Evolutionary conservation across 2,329 filamentous ascomycete genomes (phyloP).

Genomic region (Pestalotiopsis sp.): DNA sequence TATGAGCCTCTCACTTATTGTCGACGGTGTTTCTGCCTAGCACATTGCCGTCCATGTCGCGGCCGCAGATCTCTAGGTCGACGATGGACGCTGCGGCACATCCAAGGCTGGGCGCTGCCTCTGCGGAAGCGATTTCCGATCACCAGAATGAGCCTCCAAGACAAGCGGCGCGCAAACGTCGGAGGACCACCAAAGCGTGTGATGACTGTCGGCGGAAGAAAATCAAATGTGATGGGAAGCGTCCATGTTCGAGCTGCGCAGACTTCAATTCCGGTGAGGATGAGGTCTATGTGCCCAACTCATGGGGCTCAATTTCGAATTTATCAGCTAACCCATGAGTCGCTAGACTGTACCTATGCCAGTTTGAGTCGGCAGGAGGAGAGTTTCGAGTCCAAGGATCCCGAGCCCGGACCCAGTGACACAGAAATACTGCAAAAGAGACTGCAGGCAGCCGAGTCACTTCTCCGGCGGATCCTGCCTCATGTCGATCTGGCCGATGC

Average conservation of each 20-base stretch:
- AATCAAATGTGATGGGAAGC: constrained; percentile 17
- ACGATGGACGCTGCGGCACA: not conserved
- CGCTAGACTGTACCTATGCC: not conserved
- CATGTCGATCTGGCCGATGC: not conserved
- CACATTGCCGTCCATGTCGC: not conserved
- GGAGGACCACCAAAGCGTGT: constrained; percentile 12
- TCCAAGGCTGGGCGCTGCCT: not conserved
- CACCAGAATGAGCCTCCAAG: not conserved
- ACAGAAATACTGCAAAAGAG: not conserved
- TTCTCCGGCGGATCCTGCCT: constrained; percentile 9
- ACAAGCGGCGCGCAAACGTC: constrained; percentile 7
- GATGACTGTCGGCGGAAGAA: constrained; percentile 17
- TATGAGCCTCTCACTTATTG: not conserved
- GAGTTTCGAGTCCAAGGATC: not conserved
- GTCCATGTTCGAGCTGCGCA: constrained; percentile 17
- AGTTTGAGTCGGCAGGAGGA: not conserved
- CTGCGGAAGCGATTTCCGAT: not conserved
- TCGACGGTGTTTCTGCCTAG: not conserved
- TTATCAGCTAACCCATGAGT: not conserved
- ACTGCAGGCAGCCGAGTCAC: constrained; percentile 12
- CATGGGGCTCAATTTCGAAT: not conserved
- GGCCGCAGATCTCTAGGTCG: not conserved
- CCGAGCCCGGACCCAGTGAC: not conserved
- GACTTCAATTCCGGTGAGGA: constrained; percentile 15
- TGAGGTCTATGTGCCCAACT: too few species aligned